Percentiles rank a stretch among this genome's conserved stretches.
phyloP scores from a whole-genome alignment of 257 asterid species.

The Nicotiana otophora region DNA sequence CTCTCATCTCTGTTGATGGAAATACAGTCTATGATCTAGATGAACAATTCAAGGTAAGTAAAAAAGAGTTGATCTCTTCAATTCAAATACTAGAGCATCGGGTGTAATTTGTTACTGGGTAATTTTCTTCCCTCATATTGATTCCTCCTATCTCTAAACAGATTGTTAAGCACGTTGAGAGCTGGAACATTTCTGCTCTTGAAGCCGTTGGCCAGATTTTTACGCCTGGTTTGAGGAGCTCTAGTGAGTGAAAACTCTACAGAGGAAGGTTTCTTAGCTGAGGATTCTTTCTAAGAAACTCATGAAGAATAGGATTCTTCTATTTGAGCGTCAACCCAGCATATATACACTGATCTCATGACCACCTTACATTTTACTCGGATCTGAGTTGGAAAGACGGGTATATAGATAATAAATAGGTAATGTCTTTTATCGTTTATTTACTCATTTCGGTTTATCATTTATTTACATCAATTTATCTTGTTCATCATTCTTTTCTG shows the following conservation, averaged over 20 bases:
- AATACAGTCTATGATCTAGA: constrained; percentile 53
- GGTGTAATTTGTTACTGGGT: background rate
- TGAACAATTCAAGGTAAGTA: constrained; percentile 44
- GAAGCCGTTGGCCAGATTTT: constrained; percentile 75
- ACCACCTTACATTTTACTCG: background rate
- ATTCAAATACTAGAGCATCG: background rate
- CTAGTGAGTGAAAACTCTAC: constrained; percentile 16
- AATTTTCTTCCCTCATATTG: background rate
- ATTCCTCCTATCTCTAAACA: constrained; percentile 14
- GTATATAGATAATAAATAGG: background rate
- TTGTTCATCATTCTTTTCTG: background rate
- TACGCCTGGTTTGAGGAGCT: constrained; percentile 42
- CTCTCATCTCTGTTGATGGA: constrained; percentile 63
- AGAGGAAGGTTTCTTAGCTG: background rate
- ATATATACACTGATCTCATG: background rate
- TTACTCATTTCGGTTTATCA: background rate
- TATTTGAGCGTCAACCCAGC: background rate
- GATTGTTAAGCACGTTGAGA: constrained; percentile 72
- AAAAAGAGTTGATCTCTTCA: background rate
- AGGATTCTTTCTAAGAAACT: background rate
- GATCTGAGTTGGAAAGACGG: background rate
- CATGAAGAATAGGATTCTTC: background rate
- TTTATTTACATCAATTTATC: background rate
- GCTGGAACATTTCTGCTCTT: constrained; percentile 68
- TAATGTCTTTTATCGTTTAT: background rate